Evolutionary conservation across 2,329 filamentous ascomycete genomes (phyloP), one percentile per base, ranked within the genome.

Genomic region (Ustulina deusta): DNA sequence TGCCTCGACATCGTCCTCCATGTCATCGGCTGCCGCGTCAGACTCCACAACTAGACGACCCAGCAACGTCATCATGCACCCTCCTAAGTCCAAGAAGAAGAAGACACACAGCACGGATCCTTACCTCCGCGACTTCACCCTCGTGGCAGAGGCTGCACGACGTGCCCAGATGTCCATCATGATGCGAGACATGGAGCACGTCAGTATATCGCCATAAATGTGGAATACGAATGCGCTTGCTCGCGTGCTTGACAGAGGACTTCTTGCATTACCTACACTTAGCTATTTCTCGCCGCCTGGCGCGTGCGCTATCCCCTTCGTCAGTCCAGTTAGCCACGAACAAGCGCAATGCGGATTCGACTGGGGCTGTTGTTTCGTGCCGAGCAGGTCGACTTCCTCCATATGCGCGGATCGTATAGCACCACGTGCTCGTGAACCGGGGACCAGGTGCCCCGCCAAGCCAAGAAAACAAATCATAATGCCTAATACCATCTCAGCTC

Each of bases 131-230:
- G 91, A 97, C 79, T 93, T 95, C 76, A 95, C 88, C 66, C 87
- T 97, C 34, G 87, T 97, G 48, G 94, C 94, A 40, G 95, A 98
- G 83, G 95, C 95, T 1, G 95, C 94, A 49, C 97, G 97, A 81
- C 86, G 94, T 48, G 95, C 95, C 10, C 93, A 97, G 81, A 92
- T 97, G 85, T 93, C 93, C 48, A 90, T 94, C 75, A 84, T 97
- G 78, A 92, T 94, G 85, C 87, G 94, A 69, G 95, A 97, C 80
- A 86, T 98, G 77, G 93, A 93, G 75, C 88, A 89, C 71, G 86
- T 92, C 76, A 88, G 87, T 61, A 80, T 93, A 54, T 87, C 78
- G n/a, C 32, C 61, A 48, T 63, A 63, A 36, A 34, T 15, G 10
- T 27, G 20, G 11, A 15, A 49, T 17, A 36, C 36, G 6, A 38